phyloP scores from a whole-genome alignment of 208 protist genomes.

The Herpetomonas samuelpessoai region DNA sequence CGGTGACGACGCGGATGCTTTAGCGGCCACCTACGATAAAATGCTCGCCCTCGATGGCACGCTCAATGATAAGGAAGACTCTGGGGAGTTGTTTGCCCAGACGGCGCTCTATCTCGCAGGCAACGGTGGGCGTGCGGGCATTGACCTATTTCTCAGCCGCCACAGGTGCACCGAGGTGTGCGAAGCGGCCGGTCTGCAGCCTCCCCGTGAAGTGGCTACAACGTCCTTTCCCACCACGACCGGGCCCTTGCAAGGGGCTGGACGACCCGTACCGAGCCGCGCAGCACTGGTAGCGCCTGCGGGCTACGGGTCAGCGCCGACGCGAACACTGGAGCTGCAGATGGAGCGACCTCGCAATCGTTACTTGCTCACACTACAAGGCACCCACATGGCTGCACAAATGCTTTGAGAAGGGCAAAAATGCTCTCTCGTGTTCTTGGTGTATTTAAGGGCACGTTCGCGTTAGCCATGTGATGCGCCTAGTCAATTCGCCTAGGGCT shows the following conservation, averaged over 20 bases:
- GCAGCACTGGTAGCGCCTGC: no score
- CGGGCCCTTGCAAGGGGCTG: no score
- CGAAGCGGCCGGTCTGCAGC: conserved; percentile 1
- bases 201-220: not conserved
- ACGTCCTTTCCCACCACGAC: no score
- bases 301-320: not conserved
- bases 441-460: no score
- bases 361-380: not conserved
- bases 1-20: not conserved
- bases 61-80: not conserved
- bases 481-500: no score
- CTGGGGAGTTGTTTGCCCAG: not conserved
- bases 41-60: not conserved
- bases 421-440: not conserved
- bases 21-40: not conserved
- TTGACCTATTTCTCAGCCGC: conserved; percentile 10
- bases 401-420: conserved; percentile 1
- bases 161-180: conserved; percentile 24
- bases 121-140: conserved; percentile 13
- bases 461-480: no score
- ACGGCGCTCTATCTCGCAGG: conserved; percentile 1
- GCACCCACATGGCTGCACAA: not conserved
- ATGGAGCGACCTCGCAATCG: not conserved
- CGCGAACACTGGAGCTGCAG: not conserved
- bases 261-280: no score